A percentile compares a stretch with the other conserved stretches of the same genome.
Evolutionary conservation across 2,329 filamentous ascomycete genomes (phyloP).

Genomic region (Cytospora chrysosperma): DNA sequence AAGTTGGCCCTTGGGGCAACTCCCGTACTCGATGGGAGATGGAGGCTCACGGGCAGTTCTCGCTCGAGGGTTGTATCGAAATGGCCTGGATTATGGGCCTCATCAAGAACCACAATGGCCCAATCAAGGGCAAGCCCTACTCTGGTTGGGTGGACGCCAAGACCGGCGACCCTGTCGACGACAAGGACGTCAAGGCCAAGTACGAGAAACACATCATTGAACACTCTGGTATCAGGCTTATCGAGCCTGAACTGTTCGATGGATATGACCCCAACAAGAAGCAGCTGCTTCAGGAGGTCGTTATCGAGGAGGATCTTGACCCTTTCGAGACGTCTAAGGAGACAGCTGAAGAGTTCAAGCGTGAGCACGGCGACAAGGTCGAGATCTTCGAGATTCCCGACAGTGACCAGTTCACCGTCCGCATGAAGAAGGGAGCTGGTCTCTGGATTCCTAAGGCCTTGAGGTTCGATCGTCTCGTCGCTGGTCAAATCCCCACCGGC

Average conservation of each 20-base stretch:
- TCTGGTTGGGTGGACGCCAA: slow-evolving; percentile 96
- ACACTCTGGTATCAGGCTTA: slow-evolving; percentile 94
- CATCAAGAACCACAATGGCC: slow-evolving; percentile 97
- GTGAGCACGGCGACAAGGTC: slow-evolving; percentile 95
- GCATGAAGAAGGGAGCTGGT: slow-evolving; percentile 91
- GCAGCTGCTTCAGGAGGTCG: slow-evolving; percentile 95
- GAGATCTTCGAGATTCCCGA: slow-evolving; percentile 95
- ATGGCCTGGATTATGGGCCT: slow-evolving; percentile 99
- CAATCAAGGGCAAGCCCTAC: slow-evolving; percentile 93
- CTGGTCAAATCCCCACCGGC: slow-evolving; percentile 93
- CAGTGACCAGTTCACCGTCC: slow-evolving; percentile 90
- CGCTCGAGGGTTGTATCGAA: slow-evolving; percentile 94
- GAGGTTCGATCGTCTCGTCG: slow-evolving; percentile 94
- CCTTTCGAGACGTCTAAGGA: slow-evolving; percentile 97
- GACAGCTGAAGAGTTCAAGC: slow-evolving; percentile 94
- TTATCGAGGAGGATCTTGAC: slow-evolving; percentile 95
- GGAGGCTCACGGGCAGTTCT: slow-evolving; percentile 96
- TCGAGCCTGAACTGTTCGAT: slow-evolving; percentile 94
- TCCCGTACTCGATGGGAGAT: slow-evolving; percentile 98
- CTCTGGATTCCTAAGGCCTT: slow-evolving; percentile 96
- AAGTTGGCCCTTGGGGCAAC: slow-evolving; percentile 98
- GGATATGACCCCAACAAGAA: slow-evolving; percentile 99
- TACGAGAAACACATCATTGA: slow-evolving; percentile 97
- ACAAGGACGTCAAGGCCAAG: slow-evolving; percentile 96
- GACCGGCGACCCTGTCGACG: slow-evolving; percentile 90